Evolutionary conservation across 345 rosid genomes (phyloP).

Genomic region (Euphorbia pulcherrima): DNA sequence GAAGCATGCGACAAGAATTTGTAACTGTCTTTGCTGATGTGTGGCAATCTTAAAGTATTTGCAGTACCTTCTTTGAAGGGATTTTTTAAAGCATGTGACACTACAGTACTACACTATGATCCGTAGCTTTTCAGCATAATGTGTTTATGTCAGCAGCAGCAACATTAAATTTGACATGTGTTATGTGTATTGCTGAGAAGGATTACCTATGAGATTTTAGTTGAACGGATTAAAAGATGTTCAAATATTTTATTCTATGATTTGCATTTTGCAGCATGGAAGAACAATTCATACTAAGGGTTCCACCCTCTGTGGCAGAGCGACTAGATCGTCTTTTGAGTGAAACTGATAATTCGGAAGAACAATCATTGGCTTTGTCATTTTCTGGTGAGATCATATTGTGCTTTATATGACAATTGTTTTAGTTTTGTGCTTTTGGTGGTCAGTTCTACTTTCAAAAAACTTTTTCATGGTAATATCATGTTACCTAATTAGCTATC

Average conservation of each 20-base stretch:
- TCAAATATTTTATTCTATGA: neutral
- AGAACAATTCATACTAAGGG: conserved; percentile 90
- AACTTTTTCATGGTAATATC: neutral
- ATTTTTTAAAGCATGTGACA: too few species aligned
- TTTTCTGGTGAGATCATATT: conserved; percentile 51
- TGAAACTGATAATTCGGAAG: conserved; percentile 63
- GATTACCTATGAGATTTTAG: too few species aligned
- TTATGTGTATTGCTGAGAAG: too few species aligned
- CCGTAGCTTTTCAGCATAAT: too few species aligned
- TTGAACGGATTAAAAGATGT: neutral
- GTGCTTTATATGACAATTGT: neutral
- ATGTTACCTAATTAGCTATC: neutral
- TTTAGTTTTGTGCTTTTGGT: neutral
- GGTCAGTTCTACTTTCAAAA: neutral
- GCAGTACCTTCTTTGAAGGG: too few species aligned
- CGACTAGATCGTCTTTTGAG: conserved; percentile 65
- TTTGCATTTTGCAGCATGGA: conserved; percentile 46
- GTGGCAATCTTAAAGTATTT: too few species aligned
- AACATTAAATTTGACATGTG: too few species aligned
- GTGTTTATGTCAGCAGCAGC: too few species aligned
- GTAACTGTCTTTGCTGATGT: too few species aligned
- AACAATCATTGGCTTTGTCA: conserved; percentile 71
- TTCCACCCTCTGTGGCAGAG: conserved; percentile 87
- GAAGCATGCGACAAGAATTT: too few species aligned
- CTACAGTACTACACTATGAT: too few species aligned